phyloP scores from a whole-genome alignment of 2,329 filamentous ascomycete genomes.

The Fusarium stilboides region DNA sequence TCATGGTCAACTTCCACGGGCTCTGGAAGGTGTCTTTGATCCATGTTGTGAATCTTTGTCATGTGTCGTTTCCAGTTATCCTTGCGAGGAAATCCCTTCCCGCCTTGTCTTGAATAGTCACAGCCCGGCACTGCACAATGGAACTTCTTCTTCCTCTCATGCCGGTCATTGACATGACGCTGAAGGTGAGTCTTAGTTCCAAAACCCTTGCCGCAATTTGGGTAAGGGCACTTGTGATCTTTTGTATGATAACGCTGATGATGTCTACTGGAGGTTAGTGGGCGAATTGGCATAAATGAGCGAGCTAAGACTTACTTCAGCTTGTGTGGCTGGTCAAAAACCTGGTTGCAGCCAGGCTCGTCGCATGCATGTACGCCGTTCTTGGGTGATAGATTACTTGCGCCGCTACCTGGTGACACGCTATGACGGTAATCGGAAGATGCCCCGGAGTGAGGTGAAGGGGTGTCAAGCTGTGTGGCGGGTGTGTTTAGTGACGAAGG shows the following conservation, averaged over 20 bases:
- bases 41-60: conserved; percentile 70
- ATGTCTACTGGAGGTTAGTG: conserved; percentile 58
- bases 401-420: conserved; percentile 53
- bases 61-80: conserved; percentile 76
- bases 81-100: conserved; percentile 73
- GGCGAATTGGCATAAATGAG: background rate
- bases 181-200: conserved; percentile 75
- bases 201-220: conserved; percentile 69
- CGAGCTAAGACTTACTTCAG: conserved; percentile 64
- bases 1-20: conserved; percentile 59
- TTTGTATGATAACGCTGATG: conserved; percentile 74
- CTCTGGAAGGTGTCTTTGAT: conserved; percentile 58
- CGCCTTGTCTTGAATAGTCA: conserved; percentile 69
- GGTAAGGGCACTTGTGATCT: conserved; percentile 70
- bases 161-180: conserved; percentile 74
- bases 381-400: conserved; percentile 49
- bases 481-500: conserved; percentile 63
- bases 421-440: conserved; percentile 57
- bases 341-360: conserved; percentile 57
- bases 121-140: conserved; percentile 70
- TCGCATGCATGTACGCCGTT: conserved; percentile 54
- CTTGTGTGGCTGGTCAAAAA: conserved; percentile 72
- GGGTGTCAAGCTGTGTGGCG: conserved; percentile 62
- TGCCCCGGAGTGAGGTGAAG: conserved; percentile 57
- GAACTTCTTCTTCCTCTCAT: conserved; percentile 72